These are phyloP conservation scores for Colletotrichum shisoi DNA, from an alignment of 2,329 filamentous ascomycete genomes.

Conservation along the genomic window DNA sequence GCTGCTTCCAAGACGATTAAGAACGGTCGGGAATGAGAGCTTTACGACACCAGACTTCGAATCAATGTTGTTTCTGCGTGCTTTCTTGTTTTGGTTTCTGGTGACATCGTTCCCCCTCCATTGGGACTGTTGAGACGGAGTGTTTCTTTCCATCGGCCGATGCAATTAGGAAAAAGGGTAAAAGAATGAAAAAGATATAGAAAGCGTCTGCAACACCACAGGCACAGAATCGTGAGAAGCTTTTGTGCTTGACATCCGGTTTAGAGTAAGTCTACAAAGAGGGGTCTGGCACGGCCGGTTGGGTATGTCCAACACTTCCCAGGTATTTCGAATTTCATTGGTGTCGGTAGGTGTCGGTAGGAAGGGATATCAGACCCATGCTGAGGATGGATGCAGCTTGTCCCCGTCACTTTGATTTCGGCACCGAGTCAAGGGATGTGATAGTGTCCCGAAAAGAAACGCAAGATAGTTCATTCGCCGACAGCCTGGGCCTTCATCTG, in stretches of 20 bases:
- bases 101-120: background rate
- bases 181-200: too few species aligned
- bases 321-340: background rate
- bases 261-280: background rate
- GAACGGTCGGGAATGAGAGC: too few species aligned
- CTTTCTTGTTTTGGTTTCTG: background rate
- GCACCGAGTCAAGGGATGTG: too few species aligned
- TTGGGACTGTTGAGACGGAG: too few species aligned
- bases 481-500: slow-evolving; percentile 6
- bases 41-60: background rate
- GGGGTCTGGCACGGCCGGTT: background rate
- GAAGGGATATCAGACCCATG: background rate
- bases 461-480: slow-evolving; percentile 1
- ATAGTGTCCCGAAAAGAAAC: background rate
- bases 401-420: too few species aligned
- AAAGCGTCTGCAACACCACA: too few species aligned
- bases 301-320: background rate
- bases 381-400: background rate
- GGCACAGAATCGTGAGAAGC: too few species aligned
- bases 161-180: too few species aligned
- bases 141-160: too few species aligned
- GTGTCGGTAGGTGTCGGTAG: too few species aligned
- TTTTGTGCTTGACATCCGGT: too few species aligned
- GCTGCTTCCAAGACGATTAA: too few species aligned
- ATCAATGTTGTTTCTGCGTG: background rate